phyloP scores from a whole-genome alignment of 1,284 basidiomycete genomes.

The Trichosporon ovoides region DNA sequence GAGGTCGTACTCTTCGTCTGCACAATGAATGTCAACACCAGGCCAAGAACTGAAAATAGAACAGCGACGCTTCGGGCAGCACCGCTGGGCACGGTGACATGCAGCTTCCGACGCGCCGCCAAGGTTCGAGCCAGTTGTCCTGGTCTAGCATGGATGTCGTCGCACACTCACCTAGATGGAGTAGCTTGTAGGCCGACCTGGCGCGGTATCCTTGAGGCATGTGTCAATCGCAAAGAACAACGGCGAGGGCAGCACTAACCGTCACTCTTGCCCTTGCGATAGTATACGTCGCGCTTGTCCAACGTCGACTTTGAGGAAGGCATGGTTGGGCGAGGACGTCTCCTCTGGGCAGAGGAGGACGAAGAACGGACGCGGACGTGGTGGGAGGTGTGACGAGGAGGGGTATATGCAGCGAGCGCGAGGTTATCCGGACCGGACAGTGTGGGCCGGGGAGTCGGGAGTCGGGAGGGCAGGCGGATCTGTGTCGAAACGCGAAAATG shows the following conservation, averaged over 20 bases:
- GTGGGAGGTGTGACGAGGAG: neutral
- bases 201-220: slow-evolving; percentile 53
- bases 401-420: neutral
- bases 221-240: neutral
- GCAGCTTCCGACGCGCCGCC: neutral
- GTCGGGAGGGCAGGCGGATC: neutral
- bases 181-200: slow-evolving; percentile 56
- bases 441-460: neutral
- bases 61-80: neutral
- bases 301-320: slow-evolving; percentile 43
- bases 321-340: slow-evolving; percentile 23
- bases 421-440: neutral
- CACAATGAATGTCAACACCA: neutral
- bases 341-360: neutral
- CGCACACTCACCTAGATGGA: slow-evolving; percentile 32
- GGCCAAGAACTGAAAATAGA: neutral
- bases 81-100: neutral
- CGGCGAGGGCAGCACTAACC: slow-evolving; percentile 14
- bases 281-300: slow-evolving; percentile 55
- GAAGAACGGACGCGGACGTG: neutral
- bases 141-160: no score
- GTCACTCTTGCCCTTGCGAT: slow-evolving; percentile 49
- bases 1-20: slow-evolving; percentile 55
- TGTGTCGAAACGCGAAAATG: neutral
- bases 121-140: neutral